Evolutionary conservation across 1,139 yeast genomes (phyloP), one percentile per base, ranked within the genome.

Genomic region (Saccharomycopsis hybrid): DNA sequence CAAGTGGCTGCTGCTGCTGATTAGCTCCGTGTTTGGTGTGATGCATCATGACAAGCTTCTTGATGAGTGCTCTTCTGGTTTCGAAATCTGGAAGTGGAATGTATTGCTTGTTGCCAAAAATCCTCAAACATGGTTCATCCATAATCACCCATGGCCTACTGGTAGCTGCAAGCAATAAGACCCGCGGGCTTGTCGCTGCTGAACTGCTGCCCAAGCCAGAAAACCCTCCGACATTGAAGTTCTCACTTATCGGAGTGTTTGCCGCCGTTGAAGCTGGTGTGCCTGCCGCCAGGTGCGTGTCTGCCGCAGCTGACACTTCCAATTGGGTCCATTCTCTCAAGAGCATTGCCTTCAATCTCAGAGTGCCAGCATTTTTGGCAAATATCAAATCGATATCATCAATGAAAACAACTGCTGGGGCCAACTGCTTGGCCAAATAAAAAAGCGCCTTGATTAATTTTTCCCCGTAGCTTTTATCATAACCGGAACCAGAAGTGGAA

Each of bases 121-220:
- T 66, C 62, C 85, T 70, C 18, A 13, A 4, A 18, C 5, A 13
- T 11, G 85, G 84, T 1, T 85, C 85, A 56, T 79, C 85, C n/a
- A n/a, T n/a, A 55, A 80, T 79, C 11, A 78, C 73, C 86, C 86
- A 80, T 1, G 86, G 86, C 50, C 79, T 62, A 59, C 79, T 80
- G 2, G 85, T 80, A 1, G 85, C 85, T 2, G 83, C 85, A 35
- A 80, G 61, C 5, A 80, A 79, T 31, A 80, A 66, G 0, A 80
- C 85, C 48, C 82, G 66, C 48, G 67, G 69, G n/a, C n/a, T n/a
- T n/a, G n/a, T n/a, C n/a, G n/a, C n/a, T n/a, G n/a, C n/a, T n/a
- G n/a, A n/a, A 24, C 24, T 13, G n/a, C n/a, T n/a, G n/a, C n/a
- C n/a, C n/a, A n/a, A n/a, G n/a, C n/a, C n/a, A n/a, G n/a, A n/a